Base-by-base conservation (phyloP, 2,329 filamentous ascomycete genomes). In the Cladophialophora yegresii region DNA sequence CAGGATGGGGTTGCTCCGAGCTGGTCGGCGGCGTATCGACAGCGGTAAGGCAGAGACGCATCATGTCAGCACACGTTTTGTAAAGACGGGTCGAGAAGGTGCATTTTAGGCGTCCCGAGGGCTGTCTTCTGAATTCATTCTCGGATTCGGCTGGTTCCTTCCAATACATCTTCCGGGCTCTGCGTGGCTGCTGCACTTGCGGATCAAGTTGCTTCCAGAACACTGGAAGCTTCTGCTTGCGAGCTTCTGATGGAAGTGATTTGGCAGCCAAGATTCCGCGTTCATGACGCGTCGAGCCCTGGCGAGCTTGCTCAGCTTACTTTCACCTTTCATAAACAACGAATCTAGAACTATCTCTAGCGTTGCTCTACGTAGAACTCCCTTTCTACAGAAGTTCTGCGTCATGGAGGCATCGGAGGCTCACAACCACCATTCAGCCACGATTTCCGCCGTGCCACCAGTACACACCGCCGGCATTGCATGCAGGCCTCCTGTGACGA, bases 1-100 rank as follows among this genome's bases (percentile, higher is more conserved):
- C 23, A n/a, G 28, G n/a, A 13, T 32, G 28, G 28, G 51, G 28
- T 43, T 40, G 57, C 28, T 59, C 57, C 57, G 57, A 51, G 16
- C 30, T 23, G 16, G 16, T 22, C 4, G 13, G n/a, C n/a, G 45
- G 47, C 8, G 47, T 54, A 54, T 54, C 8, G 8, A 20, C 10
- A 10, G n/a, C 23, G 9, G 26, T 54, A 33, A n/a, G 12, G 10
- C 23, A 12, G 26, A 32, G 50, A 54, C 50, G 50, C 23, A 30
- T 32, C 8, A 28, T 23, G 28, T 54, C 26, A 33, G 28, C 26
- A 10, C 26, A 4, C 6, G 16, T 20, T 54, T 33, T 54, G 51
- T 54, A 54, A 54, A 33, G 51, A 54, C 51, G 28, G 26, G 16
- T 8, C 47, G 6, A 12, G 20, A 23, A 22, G 9, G 4, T 26